Percentiles rank a stretch among this genome's conserved stretches.
Evolutionary conservation across 352 stramenopile species (phyloP).

Genomic region (Phytopythium oedochilum): DNA sequence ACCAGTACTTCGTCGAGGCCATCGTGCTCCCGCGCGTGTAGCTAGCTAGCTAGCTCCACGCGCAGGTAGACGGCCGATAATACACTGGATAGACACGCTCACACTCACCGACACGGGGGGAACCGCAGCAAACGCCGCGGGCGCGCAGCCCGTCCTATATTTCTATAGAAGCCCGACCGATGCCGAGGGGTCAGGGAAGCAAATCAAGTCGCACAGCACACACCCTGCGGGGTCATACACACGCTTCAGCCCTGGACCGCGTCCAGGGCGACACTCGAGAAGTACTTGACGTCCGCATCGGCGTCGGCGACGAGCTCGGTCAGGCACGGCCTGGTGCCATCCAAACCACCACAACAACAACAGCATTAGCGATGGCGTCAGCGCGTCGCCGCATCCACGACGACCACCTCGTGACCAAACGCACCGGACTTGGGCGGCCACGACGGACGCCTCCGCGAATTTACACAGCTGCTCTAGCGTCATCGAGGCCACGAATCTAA

Average conservation of each 20-base stretch:
- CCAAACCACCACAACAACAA: neutral
- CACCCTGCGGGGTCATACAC: conserved; percentile 13
- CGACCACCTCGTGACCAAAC: conserved; percentile 3
- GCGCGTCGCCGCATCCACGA: neutral
- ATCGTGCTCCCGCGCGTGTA: conserved; percentile 50
- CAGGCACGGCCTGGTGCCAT: conserved; percentile 50
- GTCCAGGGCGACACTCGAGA: conserved; percentile 77
- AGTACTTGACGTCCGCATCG: conserved; percentile 87
- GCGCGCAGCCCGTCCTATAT: conserved; percentile 6
- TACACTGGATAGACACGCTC: neutral
- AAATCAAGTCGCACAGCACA: conserved; percentile 3
- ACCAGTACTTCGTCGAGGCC: conserved; percentile 92
- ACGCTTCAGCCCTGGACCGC: conserved; percentile 56
- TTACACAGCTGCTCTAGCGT: conserved; percentile 84
- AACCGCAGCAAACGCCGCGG: conserved; percentile 2
- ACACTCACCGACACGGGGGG: no score
- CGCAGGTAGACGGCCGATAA: neutral
- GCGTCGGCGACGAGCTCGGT: conserved; percentile 71
- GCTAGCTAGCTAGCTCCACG: neutral
- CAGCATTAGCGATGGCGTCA: no score
- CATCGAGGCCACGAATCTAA: conserved; percentile 85
- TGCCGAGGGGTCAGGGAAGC: neutral
- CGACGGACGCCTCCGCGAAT: conserved; percentile 58
- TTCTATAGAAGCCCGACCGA: conserved; percentile 4
- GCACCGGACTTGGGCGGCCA: conserved; percentile 72